These are phyloP conservation scores for Apophysomyces variabilis DNA, from an alignment of 371 early-diverging fungal species.

Conservation along the genomic window DNA sequence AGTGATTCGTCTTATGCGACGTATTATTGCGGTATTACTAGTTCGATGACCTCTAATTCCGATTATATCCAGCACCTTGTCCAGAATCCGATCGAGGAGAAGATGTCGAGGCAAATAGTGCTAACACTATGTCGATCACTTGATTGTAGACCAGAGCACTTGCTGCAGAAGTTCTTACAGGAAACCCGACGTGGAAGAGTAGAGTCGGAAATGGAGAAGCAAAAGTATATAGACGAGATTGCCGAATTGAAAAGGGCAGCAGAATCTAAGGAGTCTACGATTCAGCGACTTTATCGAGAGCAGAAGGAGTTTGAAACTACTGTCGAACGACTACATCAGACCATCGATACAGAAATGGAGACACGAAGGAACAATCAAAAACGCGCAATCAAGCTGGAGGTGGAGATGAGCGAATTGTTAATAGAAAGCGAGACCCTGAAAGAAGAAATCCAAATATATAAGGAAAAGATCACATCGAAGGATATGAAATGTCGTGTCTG, in stretches of 20 bases:
- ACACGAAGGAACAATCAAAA: not conserved
- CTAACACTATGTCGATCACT: not conserved
- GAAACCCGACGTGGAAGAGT: too few species aligned
- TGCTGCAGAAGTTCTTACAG: not conserved
- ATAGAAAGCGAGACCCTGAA: not conserved
- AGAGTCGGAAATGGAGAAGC: not conserved
- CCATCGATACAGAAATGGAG: not conserved
- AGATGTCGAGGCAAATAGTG: too few species aligned
- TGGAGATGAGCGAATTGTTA: not conserved
- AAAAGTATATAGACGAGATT: not conserved
- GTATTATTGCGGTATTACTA: not conserved
- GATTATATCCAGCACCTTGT: not conserved
- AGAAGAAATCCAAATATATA: not conserved
- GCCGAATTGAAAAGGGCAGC: not conserved
- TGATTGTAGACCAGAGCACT: not conserved
- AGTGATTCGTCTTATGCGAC: not conserved
- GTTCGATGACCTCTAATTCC: not conserved
- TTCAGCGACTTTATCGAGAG: not conserved
- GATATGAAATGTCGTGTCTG: constrained; percentile 42
- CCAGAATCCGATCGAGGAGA: too few species aligned
- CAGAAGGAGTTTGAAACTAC: not conserved
- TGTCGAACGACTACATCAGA: not conserved
- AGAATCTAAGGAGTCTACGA: not conserved
- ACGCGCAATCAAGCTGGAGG: not conserved
- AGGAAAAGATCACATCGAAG: not conserved